phyloP scores from a whole-genome alignment of 208 protist species.

The Crithidia sp. region DNA sequence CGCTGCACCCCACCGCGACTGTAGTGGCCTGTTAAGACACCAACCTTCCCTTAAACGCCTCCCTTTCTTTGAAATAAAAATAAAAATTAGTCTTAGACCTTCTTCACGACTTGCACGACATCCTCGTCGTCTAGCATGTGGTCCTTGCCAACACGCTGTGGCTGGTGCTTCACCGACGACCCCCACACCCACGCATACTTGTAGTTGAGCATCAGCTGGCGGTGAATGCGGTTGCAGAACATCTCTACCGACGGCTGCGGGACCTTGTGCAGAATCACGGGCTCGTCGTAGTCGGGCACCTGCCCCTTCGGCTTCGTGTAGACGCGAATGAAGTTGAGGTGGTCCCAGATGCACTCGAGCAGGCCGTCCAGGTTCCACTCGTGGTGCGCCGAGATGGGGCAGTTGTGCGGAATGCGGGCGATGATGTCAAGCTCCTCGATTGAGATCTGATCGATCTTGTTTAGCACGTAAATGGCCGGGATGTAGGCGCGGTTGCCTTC shows the following conservation, averaged over 20 bases:
- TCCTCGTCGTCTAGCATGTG: conserved; percentile 99
- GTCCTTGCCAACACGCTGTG: conserved; percentile 96
- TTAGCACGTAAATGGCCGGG: conserved; percentile 97
- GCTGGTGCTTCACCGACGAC: conserved; percentile 97
- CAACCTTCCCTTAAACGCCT: conserved; percentile 11
- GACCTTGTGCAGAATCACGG: conserved; percentile 95
- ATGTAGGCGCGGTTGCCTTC: conserved; percentile 97
- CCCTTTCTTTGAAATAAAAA: conserved; percentile 1
- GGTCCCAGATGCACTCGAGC: conserved; percentile 99
- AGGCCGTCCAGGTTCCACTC: conserved; percentile 98
- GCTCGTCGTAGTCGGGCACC: conserved; percentile 97
- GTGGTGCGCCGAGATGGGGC: conserved; percentile 96
- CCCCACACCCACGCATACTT: conserved; percentile 99
- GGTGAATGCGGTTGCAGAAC: conserved; percentile 98
- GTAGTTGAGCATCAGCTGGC: conserved; percentile 96
- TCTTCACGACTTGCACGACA: conserved; percentile 99
- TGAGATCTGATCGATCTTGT: conserved; percentile 99
- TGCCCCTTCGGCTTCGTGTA: conserved; percentile 99
- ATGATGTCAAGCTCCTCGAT: conserved; percentile 98
- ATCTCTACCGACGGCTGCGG: conserved; percentile 92
- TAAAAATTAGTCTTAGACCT: conserved; percentile 65
- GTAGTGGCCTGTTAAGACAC: neutral
- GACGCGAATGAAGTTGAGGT: conserved; percentile 97
- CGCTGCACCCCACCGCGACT: too few relatives aligned
- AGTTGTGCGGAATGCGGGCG: conserved; percentile 95